Base-by-base conservation (phyloP, 1,284 basidiomycete species). In the Caloboletus inedulis region DNA sequence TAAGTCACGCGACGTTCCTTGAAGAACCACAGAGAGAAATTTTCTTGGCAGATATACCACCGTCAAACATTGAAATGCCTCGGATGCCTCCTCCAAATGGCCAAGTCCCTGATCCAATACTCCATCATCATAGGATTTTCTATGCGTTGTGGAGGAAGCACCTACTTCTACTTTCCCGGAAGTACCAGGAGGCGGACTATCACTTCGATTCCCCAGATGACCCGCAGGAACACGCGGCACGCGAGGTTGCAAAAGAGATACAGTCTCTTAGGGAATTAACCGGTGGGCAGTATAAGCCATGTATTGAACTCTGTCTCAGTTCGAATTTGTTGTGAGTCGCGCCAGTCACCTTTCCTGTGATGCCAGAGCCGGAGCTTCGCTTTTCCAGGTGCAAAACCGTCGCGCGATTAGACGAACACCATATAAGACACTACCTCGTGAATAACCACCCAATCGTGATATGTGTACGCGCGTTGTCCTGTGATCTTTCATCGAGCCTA, bases 1-100 rank as follows among this genome's bases (percentile, higher is more conserved):
- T 94, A 0, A 89, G 91, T 0, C 91, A 94, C 59, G 91, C 88
- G 0, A 93, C 90, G 0, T 91, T 89, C 66, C 77, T 92, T 21
- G 75, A 87, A 51, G 79, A 82, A 2, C 75, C 77, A 30, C 79
- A 83, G 4, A 77, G 79, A 63, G 66, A 75, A 13, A 62, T 81
- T 34, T 87, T 91, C 12, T 70, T 82, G 51, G 63, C 62, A 4
- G 57, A 65, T 42, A 52, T 68, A 39, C 62, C 64, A 23, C 58
- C 65, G 0, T 41, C 45, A 3, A 34, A 54, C 48, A 25, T 47
- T 3, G 52, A 69, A 23, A 23, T 41, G 4, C 56, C 59, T 34
- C 54, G 50, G 31, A 66, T 66, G 36, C 56, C 56, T n/a, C 56
- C 53, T 53, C 54, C 51, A 6, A 58, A 66, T 4, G 52, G 48